These are phyloP conservation scores for Phytophthora sp. DNA, from an alignment of 352 stramenopile genomes.

Conservation along the genomic window DNA sequence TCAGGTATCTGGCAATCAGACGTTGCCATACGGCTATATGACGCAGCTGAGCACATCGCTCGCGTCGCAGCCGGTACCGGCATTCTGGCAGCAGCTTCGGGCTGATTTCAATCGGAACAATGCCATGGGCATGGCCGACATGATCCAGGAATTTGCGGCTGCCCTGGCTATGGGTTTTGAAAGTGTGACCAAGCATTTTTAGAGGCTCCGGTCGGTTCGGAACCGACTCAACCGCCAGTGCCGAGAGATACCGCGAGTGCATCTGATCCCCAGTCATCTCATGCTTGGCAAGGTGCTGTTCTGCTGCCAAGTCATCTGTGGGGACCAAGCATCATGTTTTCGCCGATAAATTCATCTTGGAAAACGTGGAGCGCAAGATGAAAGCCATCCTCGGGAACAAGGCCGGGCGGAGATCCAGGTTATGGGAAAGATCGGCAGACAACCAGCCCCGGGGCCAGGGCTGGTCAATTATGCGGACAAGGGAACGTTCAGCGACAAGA, in stretches of 20 bases:
- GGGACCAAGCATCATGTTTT: background rate
- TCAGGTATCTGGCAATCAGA: constrained; percentile 13
- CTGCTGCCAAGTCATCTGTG: background rate
- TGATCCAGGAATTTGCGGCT: background rate
- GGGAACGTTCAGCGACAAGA: background rate
- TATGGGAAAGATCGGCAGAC: background rate
- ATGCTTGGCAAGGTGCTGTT: background rate
- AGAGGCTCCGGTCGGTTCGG: background rate
- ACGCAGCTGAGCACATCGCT: constrained; percentile 4
- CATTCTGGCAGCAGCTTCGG: background rate
- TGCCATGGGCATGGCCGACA: background rate
- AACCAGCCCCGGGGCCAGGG: background rate
- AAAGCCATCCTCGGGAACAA: constrained; percentile 7
- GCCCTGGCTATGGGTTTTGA: background rate
- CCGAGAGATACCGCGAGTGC: background rate
- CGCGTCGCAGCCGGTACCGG: constrained; percentile 2
- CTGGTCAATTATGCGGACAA: background rate
- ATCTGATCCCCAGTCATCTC: background rate
- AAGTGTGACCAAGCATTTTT: background rate
- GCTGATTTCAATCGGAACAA: background rate
- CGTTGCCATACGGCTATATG: constrained; percentile 7
- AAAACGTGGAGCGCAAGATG: constrained; percentile 13
- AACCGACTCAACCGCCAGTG: background rate
- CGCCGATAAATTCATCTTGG: background rate
- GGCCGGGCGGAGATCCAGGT: background rate